Evolutionary conservation across 2,329 filamentous ascomycete genomes (phyloP), one percentile per base, ranked within the genome.

Genomic region (Curvularia spicifera): DNA sequence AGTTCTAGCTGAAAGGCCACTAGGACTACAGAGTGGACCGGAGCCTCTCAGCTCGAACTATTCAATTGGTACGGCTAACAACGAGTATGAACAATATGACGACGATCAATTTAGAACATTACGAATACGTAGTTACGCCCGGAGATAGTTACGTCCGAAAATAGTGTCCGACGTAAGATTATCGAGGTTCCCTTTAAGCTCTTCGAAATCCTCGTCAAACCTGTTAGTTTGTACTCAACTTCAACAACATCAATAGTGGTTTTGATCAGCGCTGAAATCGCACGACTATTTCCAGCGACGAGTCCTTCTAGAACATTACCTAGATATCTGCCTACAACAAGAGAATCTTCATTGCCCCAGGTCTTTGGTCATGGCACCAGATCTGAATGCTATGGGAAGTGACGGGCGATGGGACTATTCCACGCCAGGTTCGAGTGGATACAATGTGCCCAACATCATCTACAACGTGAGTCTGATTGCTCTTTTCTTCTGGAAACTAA

Each of bases 351-450:
- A 35, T 1, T 9, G 7, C 13, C 28, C 24, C 13, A 37, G 39
- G 18, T 8, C n/a, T 8, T 7, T 10, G 3, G 39, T 3, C 5
- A 80, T 80, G 79, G 76, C 78, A n/a, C 77, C 78, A 51, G 77
- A 81, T 62, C 66, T 80, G 15, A 81, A 80, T 61, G 67, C 69
- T 13, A 47, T 80, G 15, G 65, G 68, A 20, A 67, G 66, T 24
- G 70, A 72, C 53, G 73, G 71, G 15, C 69, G 66, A 37, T 78
- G 77, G 66, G 78, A 80, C 55, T 81, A 81, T 59, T 78, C 77
- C 2, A 77, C 76, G 5, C 78, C 78, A 8, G 79, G 79, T 2
- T 77, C 78, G 4, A 67, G 68, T 31, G 79, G 79, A 31, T 81
- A 81, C 51, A 53, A 74, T 18, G 66, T 81, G 33, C 73, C 78